Base-by-base conservation (phyloP, 2,329 filamentous ascomycete genomes). In the Cytospora mali region DNA sequence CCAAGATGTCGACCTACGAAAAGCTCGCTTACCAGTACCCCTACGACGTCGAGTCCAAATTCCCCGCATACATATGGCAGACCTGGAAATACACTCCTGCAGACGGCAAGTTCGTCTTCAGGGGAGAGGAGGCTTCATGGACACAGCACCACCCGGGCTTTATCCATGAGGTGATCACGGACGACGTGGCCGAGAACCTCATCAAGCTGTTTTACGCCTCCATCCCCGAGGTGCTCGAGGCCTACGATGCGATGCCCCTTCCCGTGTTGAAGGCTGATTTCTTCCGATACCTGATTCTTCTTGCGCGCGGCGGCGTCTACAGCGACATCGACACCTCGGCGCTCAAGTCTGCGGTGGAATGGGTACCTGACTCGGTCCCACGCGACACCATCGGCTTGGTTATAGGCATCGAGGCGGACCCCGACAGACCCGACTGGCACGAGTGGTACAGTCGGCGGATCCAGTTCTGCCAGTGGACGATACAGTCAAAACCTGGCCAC, bases 381-480 rank as follows among this genome's bases (percentile, higher is more conserved):
- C 85, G 88, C 66, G 87, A 89, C 66, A 85, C 87, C 1, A 84
- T 98, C 68, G 95, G 95, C 11, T 82, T 99, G 66, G 88, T 99
- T 46, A 84, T 98, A 71, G 95, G 95, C 64, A 97, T 99, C 68
- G 95, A 99, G 79, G 95, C 95, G 5, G 95, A 99, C 73, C 93
- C 95, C 0, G 93, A 98, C 75, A 87, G 95, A 54, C 85, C 86
- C 4, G 95, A 99, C 75, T 99, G 95, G 95, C 84, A 87, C 39
- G 81, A 97, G 1, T 98, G 94, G 95, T 99, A 98, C 80, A 95
- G 92, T 67, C 90, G 95, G 64, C 87, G 94, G 67, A 93, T 99
- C 65, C 95, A 98, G 74, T 98, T 99, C 77, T 99, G 95, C 78
- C 95, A 99, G 75, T 99, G 95, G 95, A 99, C 95, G 1, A 97